Percentiles rank a stretch among this genome's conserved stretches.
These are phyloP conservation scores for Paramecium biaurelia DNA, from an alignment of 73 alveolate genomes.

Conservation along the genomic window DNA sequence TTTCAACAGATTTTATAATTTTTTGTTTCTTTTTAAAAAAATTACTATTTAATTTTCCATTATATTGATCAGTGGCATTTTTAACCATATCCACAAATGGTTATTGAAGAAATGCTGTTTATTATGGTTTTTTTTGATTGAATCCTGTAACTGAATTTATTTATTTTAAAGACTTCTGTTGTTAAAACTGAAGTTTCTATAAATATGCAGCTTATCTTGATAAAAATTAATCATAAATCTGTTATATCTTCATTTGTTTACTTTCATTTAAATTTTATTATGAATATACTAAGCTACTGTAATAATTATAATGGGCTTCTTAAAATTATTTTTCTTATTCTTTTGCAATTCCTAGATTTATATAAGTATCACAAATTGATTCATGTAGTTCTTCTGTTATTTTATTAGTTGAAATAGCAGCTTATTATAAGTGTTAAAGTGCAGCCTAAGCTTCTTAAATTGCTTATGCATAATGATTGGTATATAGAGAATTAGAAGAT, in stretches of 20 bases:
- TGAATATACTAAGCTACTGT: conserved; percentile 34
- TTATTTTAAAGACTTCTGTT: conserved; percentile 5
- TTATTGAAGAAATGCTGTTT: not conserved
- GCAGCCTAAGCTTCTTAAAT: conserved; percentile 18
- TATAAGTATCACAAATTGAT: conserved; percentile 24
- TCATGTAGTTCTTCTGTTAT: conserved; percentile 9
- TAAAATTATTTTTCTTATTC: conserved; percentile 27
- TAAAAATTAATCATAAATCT: conserved; percentile 42
- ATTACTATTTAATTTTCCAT: not conserved
- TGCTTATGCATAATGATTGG: not conserved
- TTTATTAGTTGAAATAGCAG: not conserved
- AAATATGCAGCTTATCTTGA: conserved; percentile 40
- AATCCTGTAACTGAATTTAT: not conserved
- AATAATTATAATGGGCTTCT: conserved; percentile 49
- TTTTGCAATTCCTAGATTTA: conserved; percentile 40
- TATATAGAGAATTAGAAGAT: not conserved
- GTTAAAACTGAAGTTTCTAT: not conserved
- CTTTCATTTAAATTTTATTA: conserved; percentile 22
- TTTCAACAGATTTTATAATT: not conserved
- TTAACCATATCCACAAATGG: conserved; percentile 37
- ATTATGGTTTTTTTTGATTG: not conserved
- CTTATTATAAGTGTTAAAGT: not conserved
- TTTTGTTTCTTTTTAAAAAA: conserved; percentile 28
- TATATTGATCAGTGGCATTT: not conserved
- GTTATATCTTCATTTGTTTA: not conserved